Evolutionary conservation across 768 basidiomycete species (phyloP).

Genomic region (Pleurotus giganteus): DNA sequence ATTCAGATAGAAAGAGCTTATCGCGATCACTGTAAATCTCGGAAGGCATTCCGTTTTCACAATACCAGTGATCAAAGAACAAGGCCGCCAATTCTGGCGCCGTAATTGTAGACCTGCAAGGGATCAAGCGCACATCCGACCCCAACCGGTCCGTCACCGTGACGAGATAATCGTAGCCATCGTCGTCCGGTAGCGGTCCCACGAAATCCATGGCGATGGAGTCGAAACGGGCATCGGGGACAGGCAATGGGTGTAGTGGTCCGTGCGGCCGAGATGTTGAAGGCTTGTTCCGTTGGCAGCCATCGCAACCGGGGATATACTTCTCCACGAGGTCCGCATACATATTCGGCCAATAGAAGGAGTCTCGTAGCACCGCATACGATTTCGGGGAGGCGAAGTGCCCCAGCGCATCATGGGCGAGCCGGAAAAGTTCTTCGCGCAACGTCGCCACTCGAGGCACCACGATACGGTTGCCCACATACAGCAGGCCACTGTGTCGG

Average conservation of each 20-base stretch:
- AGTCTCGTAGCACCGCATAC: conserved; percentile 9
- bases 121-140: conserved; percentile 13
- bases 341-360: conserved; percentile 24
- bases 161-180: conserved; percentile 21
- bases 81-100: conserved; percentile 20
- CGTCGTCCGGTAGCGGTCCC: conserved; percentile 26
- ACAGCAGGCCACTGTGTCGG: conserved; percentile 9
- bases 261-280: conserved; percentile 22
- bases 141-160: conserved; percentile 22
- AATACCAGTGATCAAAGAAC: conserved; percentile 25
- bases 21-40: conserved; percentile 36
- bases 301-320: conserved; percentile 23
- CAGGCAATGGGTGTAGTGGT: conserved; percentile 23
- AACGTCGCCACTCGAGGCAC: conserved; percentile 18
- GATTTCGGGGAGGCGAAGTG: conserved; percentile 21
- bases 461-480: conserved; percentile 7
- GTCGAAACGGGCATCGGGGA: conserved; percentile 16
- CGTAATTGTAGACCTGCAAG: conserved; percentile 8
- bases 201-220: conserved; percentile 27
- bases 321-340: conserved; percentile 17
- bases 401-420: conserved; percentile 13
- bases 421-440: conserved; percentile 10
- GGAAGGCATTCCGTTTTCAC: conserved; percentile 28
- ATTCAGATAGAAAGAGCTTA: conserved; percentile 30
- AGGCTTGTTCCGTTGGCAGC: conserved; percentile 20